A percentile compares a stretch with the other conserved stretches of the same genome.
phyloP scores from a whole-genome alignment of 73 alveolate genomes.

The Paramecium biaurelia region DNA sequence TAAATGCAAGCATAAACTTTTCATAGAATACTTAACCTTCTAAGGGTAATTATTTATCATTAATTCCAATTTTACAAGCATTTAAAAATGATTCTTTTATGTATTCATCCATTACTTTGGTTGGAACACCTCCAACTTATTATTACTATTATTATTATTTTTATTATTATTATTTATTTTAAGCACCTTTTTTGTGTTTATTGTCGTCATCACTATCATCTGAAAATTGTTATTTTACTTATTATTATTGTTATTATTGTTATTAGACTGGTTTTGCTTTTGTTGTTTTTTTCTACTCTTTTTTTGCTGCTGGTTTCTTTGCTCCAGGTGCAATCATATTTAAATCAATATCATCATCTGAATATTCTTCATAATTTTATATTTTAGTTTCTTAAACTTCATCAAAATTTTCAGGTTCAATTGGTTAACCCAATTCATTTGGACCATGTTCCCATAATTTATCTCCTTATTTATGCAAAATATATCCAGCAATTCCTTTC shows the following conservation, averaged over 20 bases:
- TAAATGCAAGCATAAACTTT: not conserved
- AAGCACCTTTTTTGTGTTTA: not conserved
- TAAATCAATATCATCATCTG: constrained; percentile 33
- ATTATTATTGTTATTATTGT: constrained; percentile 11
- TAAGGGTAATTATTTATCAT: not conserved
- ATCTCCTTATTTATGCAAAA: constrained; percentile 33
- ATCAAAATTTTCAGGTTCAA: constrained; percentile 2
- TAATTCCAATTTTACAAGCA: constrained; percentile 22
- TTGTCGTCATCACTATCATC: constrained; percentile 22
- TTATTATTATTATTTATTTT: not conserved
- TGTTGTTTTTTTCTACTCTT: not conserved
- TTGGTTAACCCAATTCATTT: not conserved
- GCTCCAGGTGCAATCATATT: constrained; percentile 22
- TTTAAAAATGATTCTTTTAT: constrained; percentile 1
- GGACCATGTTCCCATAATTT: constrained; percentile 55
- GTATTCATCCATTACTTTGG: constrained; percentile 39
- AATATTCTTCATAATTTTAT: not conserved
- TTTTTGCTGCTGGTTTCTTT: not conserved
- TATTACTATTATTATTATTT: not conserved
- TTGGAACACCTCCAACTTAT: constrained; percentile 29
- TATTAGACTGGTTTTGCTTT: not conserved
- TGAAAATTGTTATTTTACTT: not conserved
- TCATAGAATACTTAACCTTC: constrained; percentile 44
- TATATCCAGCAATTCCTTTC: constrained; percentile 21
- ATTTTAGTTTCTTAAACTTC: not conserved